Base-by-base conservation (phyloP, 1,139 yeast genomes). In the Candida glucosophila region DNA sequence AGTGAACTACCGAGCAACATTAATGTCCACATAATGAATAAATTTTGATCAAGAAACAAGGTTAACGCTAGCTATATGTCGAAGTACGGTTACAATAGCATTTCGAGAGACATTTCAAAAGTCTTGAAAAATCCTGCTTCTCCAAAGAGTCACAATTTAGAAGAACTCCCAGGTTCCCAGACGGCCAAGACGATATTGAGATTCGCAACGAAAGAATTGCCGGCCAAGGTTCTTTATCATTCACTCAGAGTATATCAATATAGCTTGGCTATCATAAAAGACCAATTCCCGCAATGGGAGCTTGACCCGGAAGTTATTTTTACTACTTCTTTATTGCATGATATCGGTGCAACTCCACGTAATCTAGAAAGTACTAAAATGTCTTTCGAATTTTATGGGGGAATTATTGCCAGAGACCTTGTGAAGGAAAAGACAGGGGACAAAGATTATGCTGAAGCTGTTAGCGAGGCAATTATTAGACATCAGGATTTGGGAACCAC, bases 321-420 rank as follows among this genome's bases (percentile, higher is more conserved):
- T 29, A 50, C 45, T 11, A 55, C 64, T 15, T 39, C 58, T 25
- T 43, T 57, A 33, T 43, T 57, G 22, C 64, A 57, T 35, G 63
- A 57, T 33, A 55, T 57, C 27, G 63, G 54, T 4, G 55, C 62
- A 25, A 56, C 61, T 11, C 47, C 46, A 18, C 47, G 52, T 27
- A 55, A 56, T 28, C 53, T 57, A 59, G 35, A 34, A 8, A 52
- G 52, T 12, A 56, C 64, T 17, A 54, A 56, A 31, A 40, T 57
- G 46, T 56, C 63, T 14, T 57, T 57, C 37, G 64, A 57, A 31
- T 54, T 54, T 29, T 55, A 49, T 30, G 64, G 64, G 4, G 64
- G 63, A 3, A 33, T 55, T 10, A 25, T 57, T 21, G 44, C 61
- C 3, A 36, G 56, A 11, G 58, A 55, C 10, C 41, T 55, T 33